Evolutionary conservation across 2,329 filamentous ascomycete genomes (phyloP).

Genomic region (Arthroderma sp.): DNA sequence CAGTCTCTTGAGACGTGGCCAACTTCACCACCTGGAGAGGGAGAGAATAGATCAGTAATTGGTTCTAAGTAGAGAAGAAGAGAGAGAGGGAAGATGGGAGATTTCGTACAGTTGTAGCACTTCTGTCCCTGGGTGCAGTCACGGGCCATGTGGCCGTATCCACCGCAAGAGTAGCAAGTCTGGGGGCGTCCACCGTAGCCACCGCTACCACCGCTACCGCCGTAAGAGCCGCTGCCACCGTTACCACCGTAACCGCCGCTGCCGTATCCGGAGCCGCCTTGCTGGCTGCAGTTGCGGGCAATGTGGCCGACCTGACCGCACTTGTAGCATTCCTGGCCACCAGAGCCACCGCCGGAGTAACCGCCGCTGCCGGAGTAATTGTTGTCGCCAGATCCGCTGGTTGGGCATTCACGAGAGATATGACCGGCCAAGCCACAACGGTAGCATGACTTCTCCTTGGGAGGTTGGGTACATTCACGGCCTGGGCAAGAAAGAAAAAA

Average conservation of each 20-base stretch:
- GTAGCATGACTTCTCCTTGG: conserved; percentile 69
- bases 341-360: conserved; percentile 31
- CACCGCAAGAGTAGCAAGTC: conserved; percentile 97
- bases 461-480: conserved; percentile 80
- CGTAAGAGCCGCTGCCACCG: conserved; percentile 28
- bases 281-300: conserved; percentile 53
- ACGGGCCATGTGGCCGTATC: conserved; percentile 92
- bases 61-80: conserved; percentile 5
- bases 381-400: conserved; percentile 35
- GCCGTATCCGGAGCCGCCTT: conserved; percentile 39
- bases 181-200: conserved; percentile 49
- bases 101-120: conserved; percentile 98
- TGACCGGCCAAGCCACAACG: conserved; percentile 65
- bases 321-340: conserved; percentile 79
- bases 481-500: conserved; percentile 35
- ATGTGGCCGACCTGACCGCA: conserved; percentile 95
- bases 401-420: conserved; percentile 68
- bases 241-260: conserved; percentile 36
- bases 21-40: conserved; percentile 55
- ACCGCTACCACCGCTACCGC: conserved; percentile 36
- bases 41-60: conserved; percentile 1
- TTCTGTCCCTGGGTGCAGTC: conserved; percentile 99
- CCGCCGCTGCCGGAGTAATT: conserved; percentile 31
- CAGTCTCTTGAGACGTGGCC: conserved; percentile 94
- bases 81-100: too few species aligned